Conservation (phyloP, 2,329 filamentous ascomycete genomes). For the Lasiodiplodia sp. region DNA sequence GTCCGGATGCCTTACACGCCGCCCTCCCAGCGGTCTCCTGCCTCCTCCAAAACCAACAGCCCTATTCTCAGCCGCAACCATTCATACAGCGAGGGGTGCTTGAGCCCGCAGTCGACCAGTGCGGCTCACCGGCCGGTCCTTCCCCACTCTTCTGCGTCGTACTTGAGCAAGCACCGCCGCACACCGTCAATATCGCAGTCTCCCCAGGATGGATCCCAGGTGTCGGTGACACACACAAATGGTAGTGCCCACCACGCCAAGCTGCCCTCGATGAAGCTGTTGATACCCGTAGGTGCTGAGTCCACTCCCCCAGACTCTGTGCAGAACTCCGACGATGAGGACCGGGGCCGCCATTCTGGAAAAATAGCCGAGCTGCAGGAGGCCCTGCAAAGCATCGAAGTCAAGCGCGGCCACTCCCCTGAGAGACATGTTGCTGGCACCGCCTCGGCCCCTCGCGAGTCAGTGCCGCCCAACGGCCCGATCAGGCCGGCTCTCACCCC, state of each 20-base stretch:
- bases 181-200: conserved; percentile 57
- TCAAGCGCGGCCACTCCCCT: conserved; percentile 68
- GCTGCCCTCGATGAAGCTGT: conserved; percentile 62
- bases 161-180: conserved; percentile 67
- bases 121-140: conserved; percentile 53
- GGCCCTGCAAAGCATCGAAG: conserved; percentile 80
- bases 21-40: conserved; percentile 70
- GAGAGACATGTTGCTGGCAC: conserved; percentile 42
- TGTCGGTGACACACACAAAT: conserved; percentile 48
- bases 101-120: conserved; percentile 44
- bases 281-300: conserved; percentile 80
- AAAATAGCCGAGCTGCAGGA: conserved; percentile 75
- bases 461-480: conserved; percentile 33
- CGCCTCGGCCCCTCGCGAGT: conserved; percentile 33
- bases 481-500: conserved; percentile 54
- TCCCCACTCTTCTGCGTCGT: conserved; percentile 66
- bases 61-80: conserved; percentile 59
- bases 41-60: conserved; percentile 61
- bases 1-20: conserved; percentile 87
- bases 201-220: conserved; percentile 40
- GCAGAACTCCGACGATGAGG: conserved; percentile 83
- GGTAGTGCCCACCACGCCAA: conserved; percentile 65
- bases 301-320: conserved; percentile 91
- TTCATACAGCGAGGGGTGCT: conserved; percentile 53
- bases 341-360: conserved; percentile 59